Conservation (phyloP, 176 grass and related monocot species). For the Oryza australiensis region DNA sequence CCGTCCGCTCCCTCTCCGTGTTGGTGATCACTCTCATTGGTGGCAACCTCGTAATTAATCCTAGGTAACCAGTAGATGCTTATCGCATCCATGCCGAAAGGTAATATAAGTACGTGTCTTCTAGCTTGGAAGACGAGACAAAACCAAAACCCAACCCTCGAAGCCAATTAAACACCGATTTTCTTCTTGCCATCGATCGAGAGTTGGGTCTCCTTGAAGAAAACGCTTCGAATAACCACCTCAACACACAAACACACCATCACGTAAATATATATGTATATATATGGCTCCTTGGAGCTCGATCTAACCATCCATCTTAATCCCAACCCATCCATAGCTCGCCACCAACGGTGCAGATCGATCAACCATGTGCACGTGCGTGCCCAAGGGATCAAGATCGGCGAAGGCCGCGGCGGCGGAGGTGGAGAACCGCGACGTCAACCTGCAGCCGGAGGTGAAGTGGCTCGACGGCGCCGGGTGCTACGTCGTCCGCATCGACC, state of each 20-base stretch:
- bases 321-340: background rate
- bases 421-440: constrained; percentile 1
- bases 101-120: no score
- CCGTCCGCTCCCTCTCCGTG: no score
- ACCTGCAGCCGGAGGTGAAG: constrained; percentile 37
- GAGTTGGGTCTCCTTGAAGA: background rate
- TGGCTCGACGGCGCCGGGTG: constrained; percentile 10
- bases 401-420: background rate
- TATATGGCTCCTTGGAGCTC: background rate
- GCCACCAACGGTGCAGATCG: no score
- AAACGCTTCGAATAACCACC: constrained; percentile 22
- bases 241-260: background rate
- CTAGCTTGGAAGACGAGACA: background rate
- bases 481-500: constrained; percentile 35
- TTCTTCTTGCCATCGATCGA: background rate
- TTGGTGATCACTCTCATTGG: no score
- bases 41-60: background rate
- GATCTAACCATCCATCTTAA: background rate
- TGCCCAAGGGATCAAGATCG: background rate
- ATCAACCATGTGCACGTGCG: constrained; percentile 19
- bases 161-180: background rate
- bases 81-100: background rate
- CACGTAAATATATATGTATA: background rate
- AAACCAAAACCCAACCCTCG: background rate
- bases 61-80: background rate